phyloP scores from a whole-genome alignment of 352 stramenopile genomes.

The Phytophthora syringae region DNA sequence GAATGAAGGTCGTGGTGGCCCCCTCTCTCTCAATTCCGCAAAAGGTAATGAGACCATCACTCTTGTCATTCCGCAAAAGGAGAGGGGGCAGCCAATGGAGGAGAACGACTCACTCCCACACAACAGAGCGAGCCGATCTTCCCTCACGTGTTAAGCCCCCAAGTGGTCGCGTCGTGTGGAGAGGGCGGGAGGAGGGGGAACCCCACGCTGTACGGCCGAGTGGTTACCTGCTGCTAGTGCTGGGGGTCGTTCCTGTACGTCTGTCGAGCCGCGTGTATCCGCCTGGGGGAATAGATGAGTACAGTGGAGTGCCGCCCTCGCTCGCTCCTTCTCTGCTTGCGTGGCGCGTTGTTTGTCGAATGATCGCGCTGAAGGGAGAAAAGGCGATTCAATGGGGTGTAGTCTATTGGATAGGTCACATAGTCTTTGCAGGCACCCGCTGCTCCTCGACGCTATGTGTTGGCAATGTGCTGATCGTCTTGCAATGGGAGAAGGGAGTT shows the following conservation, averaged over 20 bases:
- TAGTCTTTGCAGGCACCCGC: no score
- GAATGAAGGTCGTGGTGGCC: conserved; percentile 13
- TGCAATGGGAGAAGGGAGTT: no score
- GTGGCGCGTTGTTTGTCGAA: conserved; percentile 45
- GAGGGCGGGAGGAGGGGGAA: background rate
- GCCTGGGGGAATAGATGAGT: conserved; percentile 29
- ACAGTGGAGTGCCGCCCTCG: conserved; percentile 24
- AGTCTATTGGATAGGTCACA: no score
- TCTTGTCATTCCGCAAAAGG: conserved; percentile 18
- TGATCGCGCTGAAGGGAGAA: no score
- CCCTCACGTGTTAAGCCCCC: conserved; percentile 15
- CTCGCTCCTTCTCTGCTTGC: conserved; percentile 40
- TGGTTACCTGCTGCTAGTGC: conserved; percentile 36
- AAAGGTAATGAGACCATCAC: conserved; percentile 28
- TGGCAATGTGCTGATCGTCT: no score
- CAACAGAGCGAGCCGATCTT: background rate
- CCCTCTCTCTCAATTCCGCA: conserved; percentile 5
- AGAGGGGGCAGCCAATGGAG: conserved; percentile 1
- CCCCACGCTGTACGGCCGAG: background rate
- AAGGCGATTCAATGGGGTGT: no score
- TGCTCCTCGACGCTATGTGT: no score
- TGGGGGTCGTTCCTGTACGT: conserved; percentile 19
- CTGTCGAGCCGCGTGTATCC: conserved; percentile 29
- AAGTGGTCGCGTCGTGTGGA: background rate
- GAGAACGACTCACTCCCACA: background rate